Evolutionary conservation across 2,329 filamentous ascomycete species (phyloP), one percentile per base, ranked within the genome.

Genomic region (Corynespora cassiicola): DNA sequence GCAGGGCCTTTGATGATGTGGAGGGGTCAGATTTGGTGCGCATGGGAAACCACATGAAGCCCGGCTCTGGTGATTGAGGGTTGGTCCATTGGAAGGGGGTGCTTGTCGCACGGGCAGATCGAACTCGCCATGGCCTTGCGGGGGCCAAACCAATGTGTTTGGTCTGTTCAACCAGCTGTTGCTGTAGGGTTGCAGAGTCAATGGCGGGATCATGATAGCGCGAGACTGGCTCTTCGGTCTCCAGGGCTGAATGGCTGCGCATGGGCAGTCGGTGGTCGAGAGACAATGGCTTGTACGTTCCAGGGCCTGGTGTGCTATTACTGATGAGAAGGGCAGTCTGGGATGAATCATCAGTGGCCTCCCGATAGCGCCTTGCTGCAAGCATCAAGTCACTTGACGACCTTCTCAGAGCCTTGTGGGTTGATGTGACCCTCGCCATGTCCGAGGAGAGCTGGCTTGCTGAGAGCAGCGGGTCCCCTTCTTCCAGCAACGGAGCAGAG

Each of bases 91-190:
- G 42, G n/a, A 45, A 36, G 2, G 32, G 20, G 9, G 17, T 25
- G 25, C 36, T 29, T 17, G 34, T 19, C 34, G 39, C 24, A 12
- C 31, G 41, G 15, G 28, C 43, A 28, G 28, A 33, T 17, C 19
- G 20, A n/a, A 45, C 15, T 19, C 33, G 31, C 36, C 36, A 44
- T 10, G 44, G 36, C 22, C 27, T 48, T 9, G 17, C 21, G 9
- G 32, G 26, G 27, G 20, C 28, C 19, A 39, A 26, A 9, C 35
- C 29, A 7, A n/a, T 34, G 21, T 36, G 29, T 19, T 34, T 46
- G 14, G 40, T 47, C 20, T 47, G 38, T 11, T 35, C 38, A 9
- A 29, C 28, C 14, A 53, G 45, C 17, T 42, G 39, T 36, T 41
- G 36, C 33, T 45, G 40, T 3, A 56, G 32, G 7, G 31, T 36